phyloP scores from a whole-genome alignment of 306 rosid species.

The Cicer pinnatifidum region DNA sequence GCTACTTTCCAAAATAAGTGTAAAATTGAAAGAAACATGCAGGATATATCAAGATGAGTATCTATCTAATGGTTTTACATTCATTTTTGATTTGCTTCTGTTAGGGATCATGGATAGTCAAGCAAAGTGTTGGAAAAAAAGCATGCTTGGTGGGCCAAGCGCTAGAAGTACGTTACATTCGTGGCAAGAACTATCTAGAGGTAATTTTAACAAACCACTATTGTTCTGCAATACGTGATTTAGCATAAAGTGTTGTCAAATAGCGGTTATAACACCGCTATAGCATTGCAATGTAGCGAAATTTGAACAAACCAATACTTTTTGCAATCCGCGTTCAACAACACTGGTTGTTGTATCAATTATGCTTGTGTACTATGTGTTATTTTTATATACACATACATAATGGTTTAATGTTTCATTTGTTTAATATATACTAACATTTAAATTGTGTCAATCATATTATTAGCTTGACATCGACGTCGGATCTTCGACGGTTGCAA shows the following conservation, averaged over 20 bases:
- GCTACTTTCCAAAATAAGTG: background rate
- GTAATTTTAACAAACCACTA: too few species aligned
- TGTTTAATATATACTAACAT: constrained; percentile 32
- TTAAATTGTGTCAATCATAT: constrained; percentile 18
- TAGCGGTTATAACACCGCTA: too few species aligned
- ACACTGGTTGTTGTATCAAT: too few species aligned
- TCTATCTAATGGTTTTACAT: constrained; percentile 5
- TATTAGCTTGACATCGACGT: constrained; percentile 70
- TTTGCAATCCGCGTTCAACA: too few species aligned
- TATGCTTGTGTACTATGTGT: too few species aligned
- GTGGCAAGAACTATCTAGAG: constrained; percentile 88
- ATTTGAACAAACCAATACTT: too few species aligned
- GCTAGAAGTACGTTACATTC: constrained; percentile 60
- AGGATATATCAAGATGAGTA: constrained; percentile 24
- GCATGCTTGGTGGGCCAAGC: constrained; percentile 88
- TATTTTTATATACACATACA: background rate
- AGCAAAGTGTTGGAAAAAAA: constrained; percentile 93
- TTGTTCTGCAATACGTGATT: too few species aligned
- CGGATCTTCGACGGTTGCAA: constrained; percentile 87
- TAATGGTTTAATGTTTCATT: background rate
- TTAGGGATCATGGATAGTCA: constrained; percentile 97
- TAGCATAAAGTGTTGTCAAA: too few species aligned
- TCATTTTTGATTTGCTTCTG: constrained; percentile 34
- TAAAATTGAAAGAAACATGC: background rate
- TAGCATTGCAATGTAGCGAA: too few species aligned